phyloP scores from a whole-genome alignment of 2,329 filamentous ascomycete genomes.

The Lasiodiplodia citricola region DNA sequence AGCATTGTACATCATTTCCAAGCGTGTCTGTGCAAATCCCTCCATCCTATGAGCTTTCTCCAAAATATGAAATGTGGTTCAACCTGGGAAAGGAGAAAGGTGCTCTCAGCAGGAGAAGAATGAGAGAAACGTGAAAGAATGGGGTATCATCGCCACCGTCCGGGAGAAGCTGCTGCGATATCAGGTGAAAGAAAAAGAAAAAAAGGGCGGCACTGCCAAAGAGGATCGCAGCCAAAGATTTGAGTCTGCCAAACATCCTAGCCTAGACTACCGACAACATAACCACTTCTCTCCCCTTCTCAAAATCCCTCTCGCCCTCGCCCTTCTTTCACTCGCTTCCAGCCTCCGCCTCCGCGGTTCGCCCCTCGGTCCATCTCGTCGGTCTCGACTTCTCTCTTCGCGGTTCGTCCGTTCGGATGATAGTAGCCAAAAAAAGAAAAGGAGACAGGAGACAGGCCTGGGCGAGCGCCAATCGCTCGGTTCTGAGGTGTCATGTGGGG shows the following conservation, averaged over 20 bases:
- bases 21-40: not conserved
- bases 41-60: not conserved
- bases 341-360: conserved; percentile 27
- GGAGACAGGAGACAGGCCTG: conserved; percentile 25
- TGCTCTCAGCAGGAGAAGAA: not conserved
- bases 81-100: not conserved
- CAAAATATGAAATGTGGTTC: not conserved
- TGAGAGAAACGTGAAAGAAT: not conserved
- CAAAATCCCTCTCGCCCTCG: conserved; percentile 27
- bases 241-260: conserved; percentile 28
- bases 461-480: conserved; percentile 28
- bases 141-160: conserved; percentile 22
- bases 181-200: not conserved
- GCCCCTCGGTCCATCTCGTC: conserved; percentile 20
- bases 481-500: conserved; percentile 35
- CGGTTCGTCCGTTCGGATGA: conserved; percentile 21
- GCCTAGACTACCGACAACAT: conserved; percentile 29
- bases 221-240: conserved; percentile 25
- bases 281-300: conserved; percentile 28
- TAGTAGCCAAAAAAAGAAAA: conserved; percentile 26
- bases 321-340: conserved; percentile 27
- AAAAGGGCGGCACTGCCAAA: conserved; percentile 17
- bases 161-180: conserved; percentile 10
- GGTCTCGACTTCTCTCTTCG: conserved; percentile 11
- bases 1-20: not conserved